Conservation (phyloP, 2,329 filamentous ascomycete genomes). For the Hymenoscyphus repandus region DNA sequence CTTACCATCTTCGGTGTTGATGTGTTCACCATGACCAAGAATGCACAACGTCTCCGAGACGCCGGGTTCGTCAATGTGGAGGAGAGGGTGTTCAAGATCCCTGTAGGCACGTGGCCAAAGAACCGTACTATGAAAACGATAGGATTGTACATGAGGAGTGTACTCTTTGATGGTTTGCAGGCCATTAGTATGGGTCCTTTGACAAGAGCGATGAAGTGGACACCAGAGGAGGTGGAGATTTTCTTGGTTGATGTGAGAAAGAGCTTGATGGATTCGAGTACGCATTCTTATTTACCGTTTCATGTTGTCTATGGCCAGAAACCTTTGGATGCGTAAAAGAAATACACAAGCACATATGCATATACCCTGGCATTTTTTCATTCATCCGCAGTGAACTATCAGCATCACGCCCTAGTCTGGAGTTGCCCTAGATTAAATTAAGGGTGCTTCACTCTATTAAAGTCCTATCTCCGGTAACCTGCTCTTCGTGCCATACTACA, state of each 20-base stretch:
- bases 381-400: no score
- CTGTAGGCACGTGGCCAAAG: constrained; percentile 43
- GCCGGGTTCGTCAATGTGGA: constrained; percentile 39
- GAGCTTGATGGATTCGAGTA: constrained; percentile 14
- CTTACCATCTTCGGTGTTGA: constrained; percentile 11
- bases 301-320: constrained; percentile 9
- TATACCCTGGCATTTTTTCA: no score
- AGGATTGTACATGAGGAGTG: constrained; percentile 23
- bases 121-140: constrained; percentile 41
- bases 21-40: constrained; percentile 5
- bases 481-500: no score
- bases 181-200: constrained; percentile 17
- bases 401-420: no score
- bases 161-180: constrained; percentile 13
- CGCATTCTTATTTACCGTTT: constrained; percentile 19
- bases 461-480: no score
- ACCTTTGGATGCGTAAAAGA: constrained; percentile 1
- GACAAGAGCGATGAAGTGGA: constrained; percentile 19
- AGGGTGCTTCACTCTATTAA: no score
- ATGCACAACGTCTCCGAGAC: constrained; percentile 3
- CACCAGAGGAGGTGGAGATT: constrained; percentile 15
- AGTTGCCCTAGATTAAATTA: no score
- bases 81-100: constrained; percentile 39
- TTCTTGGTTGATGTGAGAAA: constrained; percentile 19
- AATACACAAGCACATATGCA: background rate